A percentile compares a stretch with the other conserved stretches of the same genome.
Evolutionary conservation across 192 early-diverging fungal species (phyloP).

Genomic region (Gamsiella multidivaricata): DNA sequence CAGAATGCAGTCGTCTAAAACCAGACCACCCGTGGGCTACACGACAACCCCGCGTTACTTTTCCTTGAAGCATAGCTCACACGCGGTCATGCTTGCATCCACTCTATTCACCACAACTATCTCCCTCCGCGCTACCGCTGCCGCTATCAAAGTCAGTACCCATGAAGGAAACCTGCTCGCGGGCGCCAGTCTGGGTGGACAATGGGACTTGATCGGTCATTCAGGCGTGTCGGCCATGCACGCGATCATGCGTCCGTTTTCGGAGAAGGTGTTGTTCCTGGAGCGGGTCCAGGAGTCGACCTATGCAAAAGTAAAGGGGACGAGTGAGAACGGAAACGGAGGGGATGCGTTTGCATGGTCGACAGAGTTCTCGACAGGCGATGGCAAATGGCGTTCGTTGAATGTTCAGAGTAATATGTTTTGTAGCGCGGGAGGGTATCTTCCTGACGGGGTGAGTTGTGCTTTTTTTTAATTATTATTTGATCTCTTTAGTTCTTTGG

Average conservation of each 20-base stretch:
- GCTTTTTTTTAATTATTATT: background rate
- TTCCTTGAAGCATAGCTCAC: no score
- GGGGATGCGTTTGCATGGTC: slow-evolving; percentile 44
- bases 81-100: no score
- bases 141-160: no score
- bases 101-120: no score
- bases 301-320: slow-evolving; percentile 17
- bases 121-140: no score
- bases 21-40: no score
- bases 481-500: background rate
- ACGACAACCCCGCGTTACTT: no score
- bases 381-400: slow-evolving; percentile 35
- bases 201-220: slow-evolving; percentile 54
- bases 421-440: slow-evolving; percentile 52
- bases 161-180: background rate
- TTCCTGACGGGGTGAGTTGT: slow-evolving; percentile 42
- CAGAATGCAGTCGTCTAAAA: no score
- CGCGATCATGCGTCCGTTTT: slow-evolving; percentile 38
- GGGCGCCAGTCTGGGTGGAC: slow-evolving; percentile 37
- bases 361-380: slow-evolving; percentile 36
- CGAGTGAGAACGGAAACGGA: slow-evolving; percentile 27
- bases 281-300: slow-evolving; percentile 43
- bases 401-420: slow-evolving; percentile 49
- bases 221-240: slow-evolving; percentile 55
- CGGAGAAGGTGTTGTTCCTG: slow-evolving; percentile 45